Base-by-base conservation (phyloP, 2,329 filamentous ascomycete genomes). In the Chrysoporthe puriensis region DNA sequence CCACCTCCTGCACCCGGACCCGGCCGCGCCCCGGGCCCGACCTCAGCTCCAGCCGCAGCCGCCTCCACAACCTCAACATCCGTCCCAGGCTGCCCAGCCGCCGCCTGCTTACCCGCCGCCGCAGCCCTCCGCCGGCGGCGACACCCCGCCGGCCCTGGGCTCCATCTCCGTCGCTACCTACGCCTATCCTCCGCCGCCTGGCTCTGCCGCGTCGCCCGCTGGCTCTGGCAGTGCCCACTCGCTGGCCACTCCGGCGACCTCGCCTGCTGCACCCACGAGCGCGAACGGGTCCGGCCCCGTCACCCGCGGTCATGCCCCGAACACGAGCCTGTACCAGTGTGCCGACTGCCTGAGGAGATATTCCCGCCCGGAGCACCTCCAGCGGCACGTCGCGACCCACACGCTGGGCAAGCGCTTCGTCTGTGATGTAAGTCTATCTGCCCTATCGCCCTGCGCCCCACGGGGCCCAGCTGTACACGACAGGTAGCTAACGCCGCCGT, bases 281-380 rank as follows among this genome's bases (percentile, higher is more conserved):
- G 42, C 68, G 6, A n/a, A 54, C 13, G 36, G 67, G 18, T 52
- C 63, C 13, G 46, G 69, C 2, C 26, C 26, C 26, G 56, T 59
- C 2, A 54, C 71, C 40, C 67, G 72, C 48, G 68, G 70, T 46
- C 74, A 77, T 66, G 67, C 73, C 32, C 72, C 69, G 46, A 73
- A 73, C 13, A 71, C 75, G 43, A 75, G 74, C 43, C 73, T 78
- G 4, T 76, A 86, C 71, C 83, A 84, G 63, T 86, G 84, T 68
- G 82, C 82, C 62, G 82, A 85, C 70, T 86, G 84, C 71, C 79
- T 83, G 62, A 79, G 80, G 69, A 79, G 83, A 21, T 86, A 86
- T 71, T 84, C 83, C 48, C 80, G 84, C 14, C 84, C 84, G 3
- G 84, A 86, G 73, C 84, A 86, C 72, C 81, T 86, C 13, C 83